Percentiles rank a stretch among this genome's conserved stretches.
phyloP scores from a whole-genome alignment of 176 grass and related monocot species.

The Raddia distichophylla region DNA sequence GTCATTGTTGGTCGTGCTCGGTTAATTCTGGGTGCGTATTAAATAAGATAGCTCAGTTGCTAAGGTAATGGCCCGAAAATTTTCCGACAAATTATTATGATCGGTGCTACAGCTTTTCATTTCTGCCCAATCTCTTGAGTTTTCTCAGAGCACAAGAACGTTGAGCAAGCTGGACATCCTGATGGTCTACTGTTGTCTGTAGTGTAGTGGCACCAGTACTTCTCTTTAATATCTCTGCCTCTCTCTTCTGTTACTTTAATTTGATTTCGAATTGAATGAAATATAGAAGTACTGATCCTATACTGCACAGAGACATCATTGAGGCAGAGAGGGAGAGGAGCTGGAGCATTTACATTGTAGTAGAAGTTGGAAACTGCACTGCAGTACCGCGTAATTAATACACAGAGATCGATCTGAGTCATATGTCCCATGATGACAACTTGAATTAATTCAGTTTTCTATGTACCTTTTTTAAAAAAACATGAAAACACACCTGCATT shows the following conservation, averaged over 20 bases:
- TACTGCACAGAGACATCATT: slow-evolving; percentile 26
- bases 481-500: too few species aligned
- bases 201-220: background rate
- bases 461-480: background rate
- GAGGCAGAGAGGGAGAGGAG: slow-evolving; percentile 49
- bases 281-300: background rate
- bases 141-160: slow-evolving; percentile 30
- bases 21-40: background rate
- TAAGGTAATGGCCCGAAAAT: background rate
- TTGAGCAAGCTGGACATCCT: slow-evolving; percentile 32
- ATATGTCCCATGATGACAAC: background rate
- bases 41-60: background rate
- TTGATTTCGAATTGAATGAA: slow-evolving; percentile 38
- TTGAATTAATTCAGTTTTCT: slow-evolving; percentile 9
- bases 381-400: slow-evolving; percentile 35
- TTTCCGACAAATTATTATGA: background rate
- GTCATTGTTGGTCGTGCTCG: background rate
- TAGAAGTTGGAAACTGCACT: slow-evolving; percentile 39
- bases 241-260: background rate
- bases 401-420: background rate
- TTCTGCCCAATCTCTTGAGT: background rate
- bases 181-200: slow-evolving; percentile 21
- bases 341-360: slow-evolving; percentile 53
- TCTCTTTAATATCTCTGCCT: background rate
- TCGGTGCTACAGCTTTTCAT: background rate